Evolutionary conservation across 768 basidiomycete species (phyloP).

Genomic region (Pulveroboletus sp.): DNA sequence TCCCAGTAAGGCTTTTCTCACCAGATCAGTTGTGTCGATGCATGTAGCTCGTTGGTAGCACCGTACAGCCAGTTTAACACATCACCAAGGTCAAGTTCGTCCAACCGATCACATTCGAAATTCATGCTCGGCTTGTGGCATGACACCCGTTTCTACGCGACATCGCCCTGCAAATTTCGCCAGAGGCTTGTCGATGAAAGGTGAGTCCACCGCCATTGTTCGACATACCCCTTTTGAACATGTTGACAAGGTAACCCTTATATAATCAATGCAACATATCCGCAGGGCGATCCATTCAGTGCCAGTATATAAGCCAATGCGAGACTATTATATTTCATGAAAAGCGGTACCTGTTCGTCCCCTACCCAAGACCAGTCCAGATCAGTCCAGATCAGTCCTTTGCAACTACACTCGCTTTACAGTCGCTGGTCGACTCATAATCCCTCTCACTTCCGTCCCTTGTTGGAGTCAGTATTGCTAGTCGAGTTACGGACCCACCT

Average conservation of each 20-base stretch:
- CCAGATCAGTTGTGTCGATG: conserved; percentile 5
- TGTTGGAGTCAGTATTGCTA: conserved; percentile 6
- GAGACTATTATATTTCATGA: too few relatives aligned
- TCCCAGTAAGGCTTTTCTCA: conserved; percentile 9
- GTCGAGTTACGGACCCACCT: conserved; percentile 5
- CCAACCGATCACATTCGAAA: conserved; percentile 8
- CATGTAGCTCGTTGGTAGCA: background rate
- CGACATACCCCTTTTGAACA: background rate
- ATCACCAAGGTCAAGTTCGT: background rate
- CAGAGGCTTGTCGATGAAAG: background rate
- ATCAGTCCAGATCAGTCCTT: conserved; percentile 19
- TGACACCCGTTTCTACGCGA: conserved; percentile 15
- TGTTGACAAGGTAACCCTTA: conserved; percentile 26
- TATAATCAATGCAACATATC: conserved; percentile 3
- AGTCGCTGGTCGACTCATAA: conserved; percentile 16
- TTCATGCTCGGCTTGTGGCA: background rate
- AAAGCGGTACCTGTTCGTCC: background rate
- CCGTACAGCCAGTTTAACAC: background rate
- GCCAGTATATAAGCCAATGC: conserved; percentile 11
- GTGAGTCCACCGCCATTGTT: conserved; percentile 5
- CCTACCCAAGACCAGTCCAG: background rate
- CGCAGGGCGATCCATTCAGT: background rate
- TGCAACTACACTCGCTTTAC: conserved; percentile 3
- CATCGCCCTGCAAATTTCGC: conserved; percentile 1
- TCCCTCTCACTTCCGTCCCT: background rate